These are phyloP conservation scores for Elsinoe batatas DNA, from an alignment of 2,329 filamentous ascomycete genomes.

Conservation along the genomic window DNA sequence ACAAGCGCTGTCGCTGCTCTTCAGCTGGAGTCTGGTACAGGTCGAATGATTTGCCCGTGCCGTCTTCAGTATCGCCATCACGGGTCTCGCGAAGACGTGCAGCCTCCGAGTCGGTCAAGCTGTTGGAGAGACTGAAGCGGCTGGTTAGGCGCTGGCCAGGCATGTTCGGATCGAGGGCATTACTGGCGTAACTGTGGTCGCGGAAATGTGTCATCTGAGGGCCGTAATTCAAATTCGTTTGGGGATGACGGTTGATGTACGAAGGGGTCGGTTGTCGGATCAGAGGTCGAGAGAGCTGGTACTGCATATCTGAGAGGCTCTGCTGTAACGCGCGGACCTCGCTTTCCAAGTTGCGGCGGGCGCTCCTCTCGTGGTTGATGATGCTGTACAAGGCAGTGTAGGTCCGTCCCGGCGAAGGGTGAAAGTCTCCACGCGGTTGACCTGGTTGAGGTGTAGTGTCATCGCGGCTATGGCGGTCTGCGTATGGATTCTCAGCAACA, in stretches of 20 bases:
- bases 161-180: slow-evolving; percentile 16
- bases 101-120: slow-evolving; percentile 12
- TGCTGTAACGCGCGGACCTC: slow-evolving; percentile 16
- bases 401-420: slow-evolving; percentile 17
- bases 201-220: slow-evolving; percentile 7
- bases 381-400: slow-evolving; percentile 30
- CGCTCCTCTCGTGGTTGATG: slow-evolving; percentile 29
- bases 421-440: slow-evolving; percentile 13
- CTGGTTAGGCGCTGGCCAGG: slow-evolving; percentile 7
- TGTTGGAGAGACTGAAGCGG: slow-evolving; percentile 11
- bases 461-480: not conserved
- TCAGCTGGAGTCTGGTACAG: slow-evolving; percentile 9
- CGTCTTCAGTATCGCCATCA: slow-evolving; percentile 2
- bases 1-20: slow-evolving; percentile 2
- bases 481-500: slow-evolving; percentile 17
- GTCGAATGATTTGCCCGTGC: slow-evolving; percentile 9
- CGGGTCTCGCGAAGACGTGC: slow-evolving; percentile 6
- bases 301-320: slow-evolving; percentile 23
- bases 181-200: slow-evolving; percentile 6
- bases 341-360: slow-evolving; percentile 26
- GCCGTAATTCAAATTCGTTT: not conserved
- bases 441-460: not conserved
- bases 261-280: slow-evolving; percentile 5
- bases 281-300: slow-evolving; percentile 21
- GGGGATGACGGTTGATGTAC: slow-evolving; percentile 17